phyloP scores from a whole-genome alignment of 805 yeast species.

The Candida manassasensis region DNA sequence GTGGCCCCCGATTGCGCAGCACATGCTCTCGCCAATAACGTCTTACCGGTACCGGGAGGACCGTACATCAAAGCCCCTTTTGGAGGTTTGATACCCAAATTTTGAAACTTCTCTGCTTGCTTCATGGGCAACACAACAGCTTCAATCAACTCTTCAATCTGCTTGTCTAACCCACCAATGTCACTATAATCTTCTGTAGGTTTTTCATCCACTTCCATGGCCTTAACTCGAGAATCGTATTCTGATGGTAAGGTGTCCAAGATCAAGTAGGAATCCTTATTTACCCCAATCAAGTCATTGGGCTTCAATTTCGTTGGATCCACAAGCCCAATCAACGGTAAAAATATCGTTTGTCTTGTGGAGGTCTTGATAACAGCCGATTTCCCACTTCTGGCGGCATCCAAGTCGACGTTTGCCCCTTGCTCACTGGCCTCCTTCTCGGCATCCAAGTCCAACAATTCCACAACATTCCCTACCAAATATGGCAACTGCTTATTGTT shows the following conservation, averaged over 20 bases:
- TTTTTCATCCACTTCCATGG: conserved; percentile 99
- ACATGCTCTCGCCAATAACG: conserved; percentile 44
- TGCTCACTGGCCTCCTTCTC: conserved; percentile 80
- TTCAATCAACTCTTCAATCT: conserved; percentile 95
- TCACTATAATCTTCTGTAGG: conserved; percentile 97
- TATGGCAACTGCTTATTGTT: conserved; percentile 95
- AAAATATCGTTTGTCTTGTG: conserved; percentile 93
- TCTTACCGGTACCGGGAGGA: conserved; percentile 47
- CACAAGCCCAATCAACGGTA: conserved; percentile 93
- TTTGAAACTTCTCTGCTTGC: conserved; percentile 93
- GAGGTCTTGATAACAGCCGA: conserved; percentile 98
- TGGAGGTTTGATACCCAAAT: conserved; percentile 77
- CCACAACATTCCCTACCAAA: conserved; percentile 94
- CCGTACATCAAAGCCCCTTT: conserved; percentile 47
- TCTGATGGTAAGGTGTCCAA: conserved; percentile 95
- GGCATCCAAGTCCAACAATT: conserved; percentile 80
- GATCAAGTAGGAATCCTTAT: conserved; percentile 90
- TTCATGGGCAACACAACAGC: conserved; percentile 98
- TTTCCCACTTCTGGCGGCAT: conserved; percentile 86
- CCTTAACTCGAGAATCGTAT: conserved; percentile 95
- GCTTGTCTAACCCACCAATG: conserved; percentile 97
- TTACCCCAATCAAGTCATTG: conserved; percentile 96
- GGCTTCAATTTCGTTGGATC: conserved; percentile 91
- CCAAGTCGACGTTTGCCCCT: conserved; percentile 93
- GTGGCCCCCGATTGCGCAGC: conserved; percentile 46